A percentile compares a stretch with the other conserved stretches of the same genome.
Evolutionary conservation across 2,329 filamentous ascomycete species (phyloP).

Genomic region (Gaeumannomyces tritici): DNA sequence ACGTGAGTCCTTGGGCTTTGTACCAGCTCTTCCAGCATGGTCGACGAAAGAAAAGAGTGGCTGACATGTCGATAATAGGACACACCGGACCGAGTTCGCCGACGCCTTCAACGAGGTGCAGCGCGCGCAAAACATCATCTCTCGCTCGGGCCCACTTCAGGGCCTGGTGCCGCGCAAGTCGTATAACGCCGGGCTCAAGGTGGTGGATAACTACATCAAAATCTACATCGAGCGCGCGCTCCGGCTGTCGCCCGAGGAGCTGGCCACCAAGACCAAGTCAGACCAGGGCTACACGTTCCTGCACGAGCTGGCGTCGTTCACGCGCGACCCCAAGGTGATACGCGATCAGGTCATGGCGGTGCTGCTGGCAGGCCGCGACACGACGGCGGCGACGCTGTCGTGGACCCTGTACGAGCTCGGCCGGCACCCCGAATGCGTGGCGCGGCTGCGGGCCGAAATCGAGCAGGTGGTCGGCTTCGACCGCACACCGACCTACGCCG

Average conservation of each 20-base stretch:
- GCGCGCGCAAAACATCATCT: constrained; percentile 58
- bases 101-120: constrained; percentile 75
- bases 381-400: constrained; percentile 71
- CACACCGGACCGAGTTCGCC: constrained; percentile 60
- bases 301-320: constrained; percentile 74
- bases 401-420: constrained; percentile 79
- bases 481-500: constrained; percentile 58
- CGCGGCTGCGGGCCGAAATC: constrained; percentile 67
- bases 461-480: constrained; percentile 50
- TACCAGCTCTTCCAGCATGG: not conserved
- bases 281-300: constrained; percentile 75
- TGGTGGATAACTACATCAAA: constrained; percentile 68
- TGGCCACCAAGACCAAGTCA: constrained; percentile 62
- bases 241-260: constrained; percentile 57
- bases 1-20: constrained; percentile 24
- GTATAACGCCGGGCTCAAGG: constrained; percentile 55
- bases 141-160: constrained; percentile 54
- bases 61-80: constrained; percentile 21
- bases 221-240: constrained; percentile 69
- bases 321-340: constrained; percentile 59
- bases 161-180: constrained; percentile 50
- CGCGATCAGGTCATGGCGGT: constrained; percentile 79
- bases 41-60: not conserved
- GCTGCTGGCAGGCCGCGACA: constrained; percentile 78
- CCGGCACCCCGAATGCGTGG: constrained; percentile 55